Evolutionary conservation across 257 asterid genomes (phyloP).

Genomic region (Jasminum sambac): DNA sequence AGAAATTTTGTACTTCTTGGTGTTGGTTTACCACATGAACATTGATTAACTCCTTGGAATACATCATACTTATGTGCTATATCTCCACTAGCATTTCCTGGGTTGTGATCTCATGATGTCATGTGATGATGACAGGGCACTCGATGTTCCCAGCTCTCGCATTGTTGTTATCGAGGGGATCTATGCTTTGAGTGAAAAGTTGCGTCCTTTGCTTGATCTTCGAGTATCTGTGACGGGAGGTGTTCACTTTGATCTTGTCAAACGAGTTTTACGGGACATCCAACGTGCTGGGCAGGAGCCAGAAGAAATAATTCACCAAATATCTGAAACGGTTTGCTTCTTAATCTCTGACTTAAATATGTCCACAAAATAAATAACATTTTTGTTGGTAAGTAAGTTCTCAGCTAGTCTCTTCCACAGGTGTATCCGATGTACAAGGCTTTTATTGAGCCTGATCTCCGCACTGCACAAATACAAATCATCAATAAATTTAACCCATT

Average conservation of each 20-base stretch:
- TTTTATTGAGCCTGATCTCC: slow-evolving; percentile 94
- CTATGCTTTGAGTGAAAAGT: slow-evolving; percentile 85
- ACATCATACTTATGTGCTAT: slow-evolving; percentile 4
- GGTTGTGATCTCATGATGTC: slow-evolving; percentile 30
- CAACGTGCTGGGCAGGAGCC: slow-evolving; percentile 98
- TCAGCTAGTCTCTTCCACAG: slow-evolving; percentile 46
- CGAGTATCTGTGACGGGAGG: slow-evolving; percentile 96
- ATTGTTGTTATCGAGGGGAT: slow-evolving; percentile 91
- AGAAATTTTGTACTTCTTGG: background rate
- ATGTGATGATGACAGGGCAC: slow-evolving; percentile 57
- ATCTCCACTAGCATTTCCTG: slow-evolving; percentile 10
- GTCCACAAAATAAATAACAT: slow-evolving; percentile 8
- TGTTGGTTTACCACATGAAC: slow-evolving; percentile 9
- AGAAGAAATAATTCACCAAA: slow-evolving; percentile 95
- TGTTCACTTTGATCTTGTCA: slow-evolving; percentile 97
- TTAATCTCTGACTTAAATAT: slow-evolving; percentile 20
- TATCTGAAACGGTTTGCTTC: slow-evolving; percentile 89
- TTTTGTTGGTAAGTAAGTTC: slow-evolving; percentile 22
- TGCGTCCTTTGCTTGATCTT: slow-evolving; percentile 82
- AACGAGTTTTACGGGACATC: slow-evolving; percentile 93
- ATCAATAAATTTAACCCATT: slow-evolving; percentile 94
- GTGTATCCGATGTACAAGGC: slow-evolving; percentile 99
- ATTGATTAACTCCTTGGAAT: slow-evolving; percentile 11
- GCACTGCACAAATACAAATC: slow-evolving; percentile 91
- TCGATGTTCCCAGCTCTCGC: slow-evolving; percentile 91